Conservation (phyloP, 139 green algal species). For the Volvox reticuliferus region DNA sequence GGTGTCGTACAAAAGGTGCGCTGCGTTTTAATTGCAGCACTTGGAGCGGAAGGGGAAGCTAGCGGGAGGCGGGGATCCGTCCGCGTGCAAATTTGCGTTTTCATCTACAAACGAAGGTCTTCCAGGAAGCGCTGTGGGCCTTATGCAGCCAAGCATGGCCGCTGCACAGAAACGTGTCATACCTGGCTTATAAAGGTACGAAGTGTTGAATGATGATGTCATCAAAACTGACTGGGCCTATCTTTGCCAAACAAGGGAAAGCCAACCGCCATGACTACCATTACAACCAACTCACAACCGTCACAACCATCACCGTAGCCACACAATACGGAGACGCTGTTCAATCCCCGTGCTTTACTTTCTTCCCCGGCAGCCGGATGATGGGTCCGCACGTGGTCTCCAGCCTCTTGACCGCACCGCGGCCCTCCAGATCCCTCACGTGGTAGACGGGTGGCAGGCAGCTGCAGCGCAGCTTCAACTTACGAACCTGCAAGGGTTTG, state of each 20-base stretch:
- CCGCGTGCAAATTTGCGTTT: too few species aligned
- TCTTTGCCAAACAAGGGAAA: too few species aligned
- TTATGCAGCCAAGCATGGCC: too few species aligned
- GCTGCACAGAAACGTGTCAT: too few species aligned
- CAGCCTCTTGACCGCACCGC: neutral
- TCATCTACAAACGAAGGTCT: too few species aligned
- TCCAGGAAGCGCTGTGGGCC: too few species aligned
- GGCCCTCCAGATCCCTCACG: conserved; percentile 13
- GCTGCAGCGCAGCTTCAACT: conserved; percentile 16
- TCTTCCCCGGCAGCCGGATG: neutral
- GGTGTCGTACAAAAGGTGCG: too few species aligned
- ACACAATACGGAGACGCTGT: neutral
- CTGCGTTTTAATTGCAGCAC: too few species aligned
- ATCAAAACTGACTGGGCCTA: neutral
- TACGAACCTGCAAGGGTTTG: neutral
- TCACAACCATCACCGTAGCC: neutral
- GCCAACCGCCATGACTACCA: neutral
- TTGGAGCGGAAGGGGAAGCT: too few species aligned
- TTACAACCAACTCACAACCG: neutral
- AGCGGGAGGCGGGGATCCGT: too few species aligned
- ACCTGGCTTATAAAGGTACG: too few species aligned
- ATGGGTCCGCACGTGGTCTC: neutral
- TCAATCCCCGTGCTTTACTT: neutral
- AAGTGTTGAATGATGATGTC: neutral
- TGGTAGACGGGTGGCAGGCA: conserved; percentile 12